A percentile compares a stretch with the other conserved stretches of the same genome.
Evolutionary conservation across 139 green algal genomes (phyloP).

Genomic region (Closterium sp.): DNA sequence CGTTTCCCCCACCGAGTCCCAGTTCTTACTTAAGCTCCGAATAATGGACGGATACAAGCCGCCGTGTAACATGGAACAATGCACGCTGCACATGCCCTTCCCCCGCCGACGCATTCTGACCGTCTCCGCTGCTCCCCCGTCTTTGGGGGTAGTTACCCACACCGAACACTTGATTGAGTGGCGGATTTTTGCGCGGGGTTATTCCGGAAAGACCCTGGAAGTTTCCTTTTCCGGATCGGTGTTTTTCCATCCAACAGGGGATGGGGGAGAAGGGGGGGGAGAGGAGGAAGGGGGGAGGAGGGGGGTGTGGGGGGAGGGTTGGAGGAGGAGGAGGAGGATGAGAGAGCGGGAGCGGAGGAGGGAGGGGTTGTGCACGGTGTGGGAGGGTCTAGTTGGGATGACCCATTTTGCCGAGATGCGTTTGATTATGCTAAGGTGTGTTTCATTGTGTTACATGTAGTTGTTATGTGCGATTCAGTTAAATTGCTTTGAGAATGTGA

Average conservation of each 20-base stretch:
- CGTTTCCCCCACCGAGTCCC: neutral
- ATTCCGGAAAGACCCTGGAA: neutral
- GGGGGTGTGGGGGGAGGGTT: neutral
- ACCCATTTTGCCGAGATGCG: neutral
- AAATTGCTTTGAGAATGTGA: too few relatives aligned
- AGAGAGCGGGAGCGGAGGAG: neutral
- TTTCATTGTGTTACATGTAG: neutral
- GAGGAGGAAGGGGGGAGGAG: neutral
- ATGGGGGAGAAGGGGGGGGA: neutral
- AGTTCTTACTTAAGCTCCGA: neutral
- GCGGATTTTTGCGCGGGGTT: neutral
- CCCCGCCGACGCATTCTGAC: neutral
- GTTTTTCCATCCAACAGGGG: neutral
- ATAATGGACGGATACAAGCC: neutral
- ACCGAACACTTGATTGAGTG: neutral
- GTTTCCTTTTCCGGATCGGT: neutral
- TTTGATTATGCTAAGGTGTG: neutral
- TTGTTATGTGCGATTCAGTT: too few relatives aligned
- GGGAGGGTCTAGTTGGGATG: neutral
- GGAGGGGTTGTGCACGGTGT: neutral
- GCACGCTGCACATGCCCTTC: neutral
- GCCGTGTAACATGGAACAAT: neutral
- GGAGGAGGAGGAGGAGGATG: neutral
- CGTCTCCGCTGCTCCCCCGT: neutral
- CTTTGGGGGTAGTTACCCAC: neutral